These are phyloP conservation scores for Phytopythium mirpurense DNA, from an alignment of 352 stramenopile genomes.

Conservation along the genomic window DNA sequence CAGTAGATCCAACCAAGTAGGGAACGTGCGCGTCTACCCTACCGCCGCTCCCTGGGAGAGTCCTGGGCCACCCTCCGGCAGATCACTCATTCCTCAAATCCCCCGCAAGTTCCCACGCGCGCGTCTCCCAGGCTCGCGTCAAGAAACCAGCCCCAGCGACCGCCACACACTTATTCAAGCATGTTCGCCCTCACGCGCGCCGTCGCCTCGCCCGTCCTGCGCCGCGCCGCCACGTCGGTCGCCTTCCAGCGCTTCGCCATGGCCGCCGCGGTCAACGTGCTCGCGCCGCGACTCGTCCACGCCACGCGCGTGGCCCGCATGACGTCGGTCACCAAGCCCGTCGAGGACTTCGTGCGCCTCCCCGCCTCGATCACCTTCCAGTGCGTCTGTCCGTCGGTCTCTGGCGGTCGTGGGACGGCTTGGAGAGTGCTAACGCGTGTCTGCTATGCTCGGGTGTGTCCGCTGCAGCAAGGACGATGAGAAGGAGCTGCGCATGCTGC, in stretches of 20 bases:
- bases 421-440: background rate
- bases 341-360: constrained; percentile 6
- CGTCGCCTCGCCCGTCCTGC: constrained; percentile 3
- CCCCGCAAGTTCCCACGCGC: constrained; percentile 4
- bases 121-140: background rate
- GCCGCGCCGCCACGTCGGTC: constrained; percentile 2
- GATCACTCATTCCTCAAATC: constrained; percentile 10
- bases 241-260: constrained; percentile 8
- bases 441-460: background rate
- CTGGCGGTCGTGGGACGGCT: background rate
- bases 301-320: constrained; percentile 4
- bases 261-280: constrained; percentile 3
- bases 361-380: constrained; percentile 4
- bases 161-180: background rate
- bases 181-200: constrained; percentile 7
- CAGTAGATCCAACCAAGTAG: too few species aligned
- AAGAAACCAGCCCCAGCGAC: background rate
- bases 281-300: background rate
- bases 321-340: background rate
- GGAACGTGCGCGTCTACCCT: background rate
- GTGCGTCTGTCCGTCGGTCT: background rate
- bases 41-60: background rate
- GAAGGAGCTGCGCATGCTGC: constrained; percentile 73
- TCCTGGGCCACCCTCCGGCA: too few species aligned
- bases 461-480: constrained; percentile 72